Evolutionary conservation across 2,329 filamentous ascomycete species (phyloP).

Genomic region (Xylogone sp.): DNA sequence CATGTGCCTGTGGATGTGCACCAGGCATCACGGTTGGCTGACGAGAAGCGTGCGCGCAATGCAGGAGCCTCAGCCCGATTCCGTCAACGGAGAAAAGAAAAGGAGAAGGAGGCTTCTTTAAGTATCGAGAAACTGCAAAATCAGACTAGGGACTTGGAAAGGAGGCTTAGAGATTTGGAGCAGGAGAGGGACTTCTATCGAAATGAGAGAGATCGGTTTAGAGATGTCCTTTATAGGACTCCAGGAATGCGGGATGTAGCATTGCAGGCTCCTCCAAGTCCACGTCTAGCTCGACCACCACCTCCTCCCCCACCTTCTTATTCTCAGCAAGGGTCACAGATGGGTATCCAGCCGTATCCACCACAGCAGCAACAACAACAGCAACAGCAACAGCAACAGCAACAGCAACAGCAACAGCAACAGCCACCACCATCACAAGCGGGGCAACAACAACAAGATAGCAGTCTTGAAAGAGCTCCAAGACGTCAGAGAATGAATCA

Average conservation of each 20-base stretch:
- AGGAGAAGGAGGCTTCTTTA: slow-evolving; percentile 68
- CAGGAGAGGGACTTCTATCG: slow-evolving; percentile 72
- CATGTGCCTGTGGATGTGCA: slow-evolving; percentile 73
- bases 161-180: slow-evolving; percentile 46
- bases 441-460: slow-evolving; percentile 1
- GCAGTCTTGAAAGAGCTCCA: slow-evolving; percentile 19
- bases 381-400: background rate
- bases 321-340: background rate
- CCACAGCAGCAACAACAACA: background rate
- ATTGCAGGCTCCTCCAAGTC: slow-evolving; percentile 49
- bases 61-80: slow-evolving; percentile 83
- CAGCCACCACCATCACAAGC: background rate
- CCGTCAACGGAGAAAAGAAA: slow-evolving; percentile 75
- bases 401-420: too few species aligned
- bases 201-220: slow-evolving; percentile 66
- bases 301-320: slow-evolving; percentile 7
- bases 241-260: slow-evolving; percentile 52
- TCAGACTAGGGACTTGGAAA: slow-evolving; percentile 61
- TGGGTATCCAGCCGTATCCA: slow-evolving; percentile 12
- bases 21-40: slow-evolving; percentile 75
- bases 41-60: slow-evolving; percentile 82
- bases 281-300: slow-evolving; percentile 25
- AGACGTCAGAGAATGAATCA: slow-evolving; percentile 26
- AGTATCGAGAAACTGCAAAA: slow-evolving; percentile 70
- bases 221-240: slow-evolving; percentile 59